Percentiles rank a stretch among this genome's conserved stretches.
Evolutionary conservation across 192 early-diverging fungal species (phyloP).

Genomic region (Jimgerdemannia lactiflua): DNA sequence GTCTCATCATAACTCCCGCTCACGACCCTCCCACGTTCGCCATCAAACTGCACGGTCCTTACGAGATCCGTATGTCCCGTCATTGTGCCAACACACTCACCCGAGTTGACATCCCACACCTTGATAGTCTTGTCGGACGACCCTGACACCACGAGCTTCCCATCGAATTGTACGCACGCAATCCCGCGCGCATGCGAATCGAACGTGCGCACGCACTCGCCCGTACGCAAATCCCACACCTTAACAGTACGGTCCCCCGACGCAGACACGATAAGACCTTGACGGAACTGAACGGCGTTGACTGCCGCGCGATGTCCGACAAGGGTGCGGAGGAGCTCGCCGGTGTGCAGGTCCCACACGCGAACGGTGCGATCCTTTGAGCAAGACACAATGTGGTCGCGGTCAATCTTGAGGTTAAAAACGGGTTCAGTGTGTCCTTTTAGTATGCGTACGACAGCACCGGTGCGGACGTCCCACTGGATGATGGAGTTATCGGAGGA

Average conservation of each 20-base stretch:
- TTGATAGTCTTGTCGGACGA: slow-evolving; percentile 82
- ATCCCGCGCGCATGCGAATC: slow-evolving; percentile 77
- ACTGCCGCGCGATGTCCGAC: slow-evolving; percentile 71
- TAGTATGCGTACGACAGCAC: slow-evolving; percentile 39
- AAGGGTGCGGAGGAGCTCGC: slow-evolving; percentile 52
- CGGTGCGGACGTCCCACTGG: slow-evolving; percentile 70
- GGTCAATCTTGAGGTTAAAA: slow-evolving; percentile 74
- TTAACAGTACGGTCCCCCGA: slow-evolving; percentile 83
- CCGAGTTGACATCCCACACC: slow-evolving; percentile 51
- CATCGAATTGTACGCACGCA: slow-evolving; percentile 85
- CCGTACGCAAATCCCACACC: slow-evolving; percentile 71
- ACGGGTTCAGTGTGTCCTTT: slow-evolving; percentile 61
- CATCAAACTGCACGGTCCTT: slow-evolving; percentile 68
- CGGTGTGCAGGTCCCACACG: slow-evolving; percentile 75
- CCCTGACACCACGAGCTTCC: slow-evolving; percentile 71
- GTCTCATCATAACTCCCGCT: slow-evolving; percentile 89
- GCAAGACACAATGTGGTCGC: slow-evolving; percentile 71
- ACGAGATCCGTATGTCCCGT: slow-evolving; percentile 66
- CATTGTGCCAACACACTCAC: slow-evolving; percentile 41
- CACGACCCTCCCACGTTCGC: slow-evolving; percentile 52
- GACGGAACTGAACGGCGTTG: slow-evolving; percentile 74
- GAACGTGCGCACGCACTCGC: slow-evolving; percentile 71
- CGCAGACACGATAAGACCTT: slow-evolving; percentile 58
- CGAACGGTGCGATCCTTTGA: slow-evolving; percentile 82
- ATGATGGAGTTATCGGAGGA: slow-evolving; percentile 67